These are phyloP conservation scores for Mycocalia duriaeana DNA, from an alignment of 1,284 basidiomycete species.

Conservation along the genomic window DNA sequence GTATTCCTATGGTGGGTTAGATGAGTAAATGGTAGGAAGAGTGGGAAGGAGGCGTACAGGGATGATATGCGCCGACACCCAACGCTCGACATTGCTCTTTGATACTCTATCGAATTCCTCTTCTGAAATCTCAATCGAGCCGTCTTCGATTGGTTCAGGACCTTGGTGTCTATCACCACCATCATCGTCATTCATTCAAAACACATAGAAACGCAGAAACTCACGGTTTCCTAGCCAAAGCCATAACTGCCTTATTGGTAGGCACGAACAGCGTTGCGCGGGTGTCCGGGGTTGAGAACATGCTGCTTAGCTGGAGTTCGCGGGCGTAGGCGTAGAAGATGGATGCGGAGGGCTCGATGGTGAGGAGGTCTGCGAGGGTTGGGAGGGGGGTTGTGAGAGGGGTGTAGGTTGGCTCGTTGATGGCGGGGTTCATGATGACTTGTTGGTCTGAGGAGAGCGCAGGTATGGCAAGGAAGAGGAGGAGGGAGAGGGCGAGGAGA, in stretches of 20 bases:
- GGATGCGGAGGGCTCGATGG: slow-evolving; percentile 63
- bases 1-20: slow-evolving; percentile 28
- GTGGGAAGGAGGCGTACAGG: slow-evolving; percentile 41
- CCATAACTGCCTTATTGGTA: slow-evolving; percentile 79
- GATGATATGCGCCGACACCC: slow-evolving; percentile 72
- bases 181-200: too few species aligned
- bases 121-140: slow-evolving; percentile 46
- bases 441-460: neutral
- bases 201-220: too few species aligned
- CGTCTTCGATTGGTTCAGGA: slow-evolving; percentile 29
- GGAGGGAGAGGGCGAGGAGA: neutral
- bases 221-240: slow-evolving; percentile 69
- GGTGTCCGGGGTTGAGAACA: slow-evolving; percentile 35
- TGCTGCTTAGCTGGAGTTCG: slow-evolving; percentile 54
- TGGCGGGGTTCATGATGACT: neutral
- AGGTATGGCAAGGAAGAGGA: neutral
- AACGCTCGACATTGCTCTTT: slow-evolving; percentile 60
- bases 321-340: slow-evolving; percentile 80
- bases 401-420: neutral
- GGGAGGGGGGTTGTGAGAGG: slow-evolving; percentile 23
- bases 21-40: neutral
- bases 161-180: too few species aligned
- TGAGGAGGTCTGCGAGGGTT: slow-evolving; percentile 65
- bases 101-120: slow-evolving; percentile 55
- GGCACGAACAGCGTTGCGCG: slow-evolving; percentile 65